Evolutionary conservation across 495 filamentous ascomycete species (phyloP).

Genomic region (Neurospora cerealis): DNA sequence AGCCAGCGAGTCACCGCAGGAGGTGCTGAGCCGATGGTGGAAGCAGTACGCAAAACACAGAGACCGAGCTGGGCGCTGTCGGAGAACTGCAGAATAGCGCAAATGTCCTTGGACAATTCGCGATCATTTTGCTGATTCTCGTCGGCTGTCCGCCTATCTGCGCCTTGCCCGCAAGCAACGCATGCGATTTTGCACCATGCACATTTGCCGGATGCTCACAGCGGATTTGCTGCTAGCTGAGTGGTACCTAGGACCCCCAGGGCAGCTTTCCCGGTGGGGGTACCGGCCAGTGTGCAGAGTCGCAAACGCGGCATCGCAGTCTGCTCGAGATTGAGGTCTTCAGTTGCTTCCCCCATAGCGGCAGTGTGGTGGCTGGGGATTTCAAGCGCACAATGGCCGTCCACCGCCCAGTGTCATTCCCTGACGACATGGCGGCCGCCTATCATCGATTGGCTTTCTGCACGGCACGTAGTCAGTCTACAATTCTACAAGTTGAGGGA

Average conservation of each 20-base stretch:
- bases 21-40: slow-evolving; percentile 13
- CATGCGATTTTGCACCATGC: slow-evolving; percentile 6
- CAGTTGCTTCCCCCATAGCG: slow-evolving; percentile 9
- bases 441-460: not conserved
- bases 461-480: not conserved
- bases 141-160: not conserved
- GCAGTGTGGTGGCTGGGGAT: slow-evolving; percentile 15
- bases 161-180: slow-evolving; percentile 3
- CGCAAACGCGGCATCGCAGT: slow-evolving; percentile 2
- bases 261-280: not conserved
- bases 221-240: slow-evolving; percentile 15
- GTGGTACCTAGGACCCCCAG: slow-evolving; percentile 9
- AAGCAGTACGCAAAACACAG: not conserved
- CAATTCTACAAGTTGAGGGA: not conserved
- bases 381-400: not conserved
- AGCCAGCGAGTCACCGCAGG: slow-evolving; percentile 5
- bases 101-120: slow-evolving; percentile 1
- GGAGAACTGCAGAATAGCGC: slow-evolving; percentile 16
- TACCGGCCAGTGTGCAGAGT: not conserved
- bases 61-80: not conserved
- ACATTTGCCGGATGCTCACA: slow-evolving; percentile 3
- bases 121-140: slow-evolving; percentile 1
- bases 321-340: not conserved
- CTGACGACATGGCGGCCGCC: not conserved
- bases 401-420: not conserved